phyloP scores from a whole-genome alignment of 805 yeast genomes.

The Kluyveromyces wickerhamii region DNA sequence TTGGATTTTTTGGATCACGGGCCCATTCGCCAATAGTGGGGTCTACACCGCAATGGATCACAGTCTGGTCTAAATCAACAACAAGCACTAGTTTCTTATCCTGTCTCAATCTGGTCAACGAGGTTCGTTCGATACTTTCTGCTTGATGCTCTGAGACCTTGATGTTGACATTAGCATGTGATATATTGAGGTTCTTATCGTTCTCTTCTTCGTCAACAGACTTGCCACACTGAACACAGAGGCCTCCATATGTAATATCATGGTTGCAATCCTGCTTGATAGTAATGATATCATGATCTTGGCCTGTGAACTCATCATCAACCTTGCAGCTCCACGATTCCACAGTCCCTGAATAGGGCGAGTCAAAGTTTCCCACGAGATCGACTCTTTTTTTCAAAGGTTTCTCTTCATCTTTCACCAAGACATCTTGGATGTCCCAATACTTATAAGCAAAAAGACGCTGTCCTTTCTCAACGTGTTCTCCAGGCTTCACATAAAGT shows the following conservation, averaged over 20 bases:
- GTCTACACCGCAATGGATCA: slow-evolving; percentile 95
- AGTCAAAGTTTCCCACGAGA: slow-evolving; percentile 67
- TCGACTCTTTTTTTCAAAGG: slow-evolving; percentile 41
- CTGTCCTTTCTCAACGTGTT: slow-evolving; percentile 32
- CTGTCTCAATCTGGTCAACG: slow-evolving; percentile 51
- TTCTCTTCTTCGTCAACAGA: slow-evolving; percentile 64
- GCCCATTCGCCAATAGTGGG: slow-evolving; percentile 98
- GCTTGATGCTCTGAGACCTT: slow-evolving; percentile 85
- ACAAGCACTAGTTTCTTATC: slow-evolving; percentile 76
- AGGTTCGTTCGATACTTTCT: slow-evolving; percentile 61
- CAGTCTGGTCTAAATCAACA: slow-evolving; percentile 95
- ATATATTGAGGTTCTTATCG: slow-evolving; percentile 47
- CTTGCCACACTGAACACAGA: slow-evolving; percentile 89
- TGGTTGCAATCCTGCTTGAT: slow-evolving; percentile 84
- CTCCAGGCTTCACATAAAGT: slow-evolving; percentile 26
- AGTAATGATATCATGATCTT: slow-evolving; percentile 43
- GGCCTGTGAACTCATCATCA: slow-evolving; percentile 49
- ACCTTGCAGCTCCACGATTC: slow-evolving; percentile 40
- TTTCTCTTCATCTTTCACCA: slow-evolving; percentile 18
- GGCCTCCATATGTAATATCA: slow-evolving; percentile 87
- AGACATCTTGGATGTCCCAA: slow-evolving; percentile 36
- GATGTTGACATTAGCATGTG: slow-evolving; percentile 79
- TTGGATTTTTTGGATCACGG: slow-evolving; percentile 75
- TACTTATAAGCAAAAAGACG: slow-evolving; percentile 37
- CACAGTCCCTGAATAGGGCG: slow-evolving; percentile 72